These are phyloP conservation scores for Sporothrix variecibatus DNA, from an alignment of 2,329 filamentous ascomycete genomes.

Conservation along the genomic window DNA sequence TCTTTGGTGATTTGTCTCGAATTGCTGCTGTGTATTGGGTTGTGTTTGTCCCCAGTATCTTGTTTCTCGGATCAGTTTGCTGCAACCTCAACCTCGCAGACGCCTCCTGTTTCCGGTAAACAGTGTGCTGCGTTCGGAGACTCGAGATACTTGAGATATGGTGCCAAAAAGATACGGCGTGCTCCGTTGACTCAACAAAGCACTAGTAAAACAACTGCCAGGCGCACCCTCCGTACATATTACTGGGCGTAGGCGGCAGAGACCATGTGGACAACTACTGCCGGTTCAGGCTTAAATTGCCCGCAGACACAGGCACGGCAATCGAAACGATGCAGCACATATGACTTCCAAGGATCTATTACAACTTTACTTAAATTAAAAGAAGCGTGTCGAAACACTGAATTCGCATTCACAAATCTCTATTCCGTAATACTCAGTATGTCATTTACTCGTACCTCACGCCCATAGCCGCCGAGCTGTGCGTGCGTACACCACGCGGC, in stretches of 20 bases:
- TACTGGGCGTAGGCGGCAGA: too few relatives aligned
- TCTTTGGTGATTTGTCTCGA: background rate
- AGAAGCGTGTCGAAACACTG: background rate
- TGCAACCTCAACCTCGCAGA: background rate
- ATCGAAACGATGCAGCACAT: constrained; percentile 10
- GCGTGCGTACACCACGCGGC: background rate
- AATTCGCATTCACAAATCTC: background rate
- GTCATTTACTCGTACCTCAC: background rate
- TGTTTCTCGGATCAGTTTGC: background rate
- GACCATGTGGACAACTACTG: constrained; percentile 3
- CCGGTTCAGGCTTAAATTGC: background rate
- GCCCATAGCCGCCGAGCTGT: background rate
- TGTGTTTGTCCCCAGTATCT: background rate
- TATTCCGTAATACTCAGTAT: background rate
- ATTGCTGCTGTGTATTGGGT: background rate
- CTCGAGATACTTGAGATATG: background rate
- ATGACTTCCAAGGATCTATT: background rate
- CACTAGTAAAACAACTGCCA: background rate
- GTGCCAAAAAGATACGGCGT: background rate
- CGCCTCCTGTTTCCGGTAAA: background rate
- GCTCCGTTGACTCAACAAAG: background rate
- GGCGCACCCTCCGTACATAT: background rate
- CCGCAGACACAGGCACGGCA: background rate
- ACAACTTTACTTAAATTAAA: background rate
- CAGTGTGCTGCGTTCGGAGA: background rate